phyloP scores from a whole-genome alignment of 164 flowering plant species.

The Amborella trichopoda region DNA sequence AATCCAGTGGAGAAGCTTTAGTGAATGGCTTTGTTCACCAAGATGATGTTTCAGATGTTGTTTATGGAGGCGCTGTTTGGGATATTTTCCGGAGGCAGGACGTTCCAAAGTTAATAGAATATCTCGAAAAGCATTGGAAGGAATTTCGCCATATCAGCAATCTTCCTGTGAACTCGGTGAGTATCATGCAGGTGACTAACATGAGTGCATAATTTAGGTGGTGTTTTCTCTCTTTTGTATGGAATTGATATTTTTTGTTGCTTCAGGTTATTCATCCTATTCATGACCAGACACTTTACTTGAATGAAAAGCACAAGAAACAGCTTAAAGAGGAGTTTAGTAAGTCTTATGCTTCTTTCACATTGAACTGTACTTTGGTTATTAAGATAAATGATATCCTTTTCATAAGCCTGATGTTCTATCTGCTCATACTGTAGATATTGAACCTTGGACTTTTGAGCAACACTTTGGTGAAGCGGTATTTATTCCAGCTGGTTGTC shows the following conservation, averaged over 20 bases:
- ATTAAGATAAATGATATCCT: too few species aligned
- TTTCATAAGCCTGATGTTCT: too few species aligned
- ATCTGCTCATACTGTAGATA: too few species aligned
- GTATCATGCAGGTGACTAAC: constrained; percentile 9
- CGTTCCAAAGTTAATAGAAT: constrained; percentile 53
- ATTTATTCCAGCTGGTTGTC: constrained; percentile 80
- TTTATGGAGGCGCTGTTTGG: constrained; percentile 72
- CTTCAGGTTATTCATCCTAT: constrained; percentile 71
- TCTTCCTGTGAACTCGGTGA: constrained; percentile 39
- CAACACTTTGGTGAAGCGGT: constrained; percentile 81
- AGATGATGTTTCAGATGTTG: constrained; percentile 7
- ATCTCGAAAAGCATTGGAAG: constrained; percentile 40
- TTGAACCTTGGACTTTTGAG: constrained; percentile 87
- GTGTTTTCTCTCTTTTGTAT: neutral
- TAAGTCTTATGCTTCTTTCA: constrained; percentile 22
- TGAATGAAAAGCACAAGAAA: constrained; percentile 51
- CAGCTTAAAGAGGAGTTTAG: constrained; percentile 66
- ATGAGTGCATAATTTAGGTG: too few species aligned
- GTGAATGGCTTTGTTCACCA: constrained; percentile 3
- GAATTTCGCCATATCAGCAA: constrained; percentile 53
- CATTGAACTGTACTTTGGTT: too few species aligned
- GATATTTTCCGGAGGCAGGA: constrained; percentile 81
- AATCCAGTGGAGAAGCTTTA: too few species aligned
- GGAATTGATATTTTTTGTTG: constrained; percentile 2
- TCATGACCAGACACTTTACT: constrained; percentile 68